A percentile compares a stretch with the other conserved stretches of the same genome.
These are phyloP conservation scores for Rossbeevera mucosa DNA, from an alignment of 768 basidiomycete species.

Conservation along the genomic window DNA sequence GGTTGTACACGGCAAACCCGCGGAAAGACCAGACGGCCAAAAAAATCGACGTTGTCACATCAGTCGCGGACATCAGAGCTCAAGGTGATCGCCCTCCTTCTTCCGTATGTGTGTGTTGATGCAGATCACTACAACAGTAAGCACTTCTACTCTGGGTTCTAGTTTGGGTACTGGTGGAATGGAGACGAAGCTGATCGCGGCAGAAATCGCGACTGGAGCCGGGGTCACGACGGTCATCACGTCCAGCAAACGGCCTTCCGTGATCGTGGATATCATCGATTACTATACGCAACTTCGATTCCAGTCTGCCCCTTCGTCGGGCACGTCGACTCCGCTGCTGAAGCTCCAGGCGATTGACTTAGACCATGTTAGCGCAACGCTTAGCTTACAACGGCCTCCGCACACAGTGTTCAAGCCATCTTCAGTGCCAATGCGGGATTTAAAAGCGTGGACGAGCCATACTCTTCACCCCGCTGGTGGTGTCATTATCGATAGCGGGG, in stretches of 20 bases:
- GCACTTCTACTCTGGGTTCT: conserved; percentile 87
- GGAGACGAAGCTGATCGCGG: conserved; percentile 98
- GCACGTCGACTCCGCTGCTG: conserved; percentile 23
- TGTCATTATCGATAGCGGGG: conserved; percentile 85
- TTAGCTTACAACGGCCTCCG: conserved; percentile 50
- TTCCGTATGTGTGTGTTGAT: not conserved
- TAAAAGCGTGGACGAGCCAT: conserved; percentile 97
- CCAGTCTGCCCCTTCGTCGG: conserved; percentile 34
- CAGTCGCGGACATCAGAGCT: conserved; percentile 73
- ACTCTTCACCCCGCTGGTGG: conserved; percentile 86
- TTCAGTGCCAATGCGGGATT: conserved; percentile 65
- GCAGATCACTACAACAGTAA: conserved; percentile 49
- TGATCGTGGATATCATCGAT: conserved; percentile 78
- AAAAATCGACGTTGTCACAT: conserved; percentile 77
- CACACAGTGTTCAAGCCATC: conserved; percentile 89
- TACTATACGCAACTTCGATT: conserved; percentile 52
- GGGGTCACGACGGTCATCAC: conserved; percentile 91
- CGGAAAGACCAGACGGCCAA: conserved; percentile 81
- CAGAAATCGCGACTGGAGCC: conserved; percentile 93
- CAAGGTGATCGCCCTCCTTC: conserved; percentile 51
- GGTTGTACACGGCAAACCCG: conserved; percentile 93
- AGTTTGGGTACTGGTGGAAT: conserved; percentile 96
- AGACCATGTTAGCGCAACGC: conserved; percentile 19
- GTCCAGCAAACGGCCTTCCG: conserved; percentile 72
- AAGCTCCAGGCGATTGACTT: conserved; percentile 23